Conservation (phyloP, 1,139 yeast genomes). For the Magnusiomyces magnusii region DNA sequence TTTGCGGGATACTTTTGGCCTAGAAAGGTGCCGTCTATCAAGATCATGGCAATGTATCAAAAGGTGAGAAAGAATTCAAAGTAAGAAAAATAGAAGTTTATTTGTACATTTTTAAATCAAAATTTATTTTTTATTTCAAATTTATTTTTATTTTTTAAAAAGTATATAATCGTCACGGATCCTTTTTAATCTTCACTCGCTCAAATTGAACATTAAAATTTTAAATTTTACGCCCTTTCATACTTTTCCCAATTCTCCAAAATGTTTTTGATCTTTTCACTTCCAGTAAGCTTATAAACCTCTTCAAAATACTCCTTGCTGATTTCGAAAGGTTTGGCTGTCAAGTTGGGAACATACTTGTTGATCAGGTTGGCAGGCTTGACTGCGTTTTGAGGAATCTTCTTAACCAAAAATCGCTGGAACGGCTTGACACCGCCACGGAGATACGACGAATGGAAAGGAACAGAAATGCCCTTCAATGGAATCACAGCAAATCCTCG, state of each 20-base stretch:
- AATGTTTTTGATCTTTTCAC: constrained; percentile 83
- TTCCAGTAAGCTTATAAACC: constrained; percentile 83
- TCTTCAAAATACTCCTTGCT: constrained; percentile 96
- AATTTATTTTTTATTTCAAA: too few relatives aligned
- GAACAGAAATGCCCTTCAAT: constrained; percentile 95
- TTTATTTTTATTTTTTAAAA: too few relatives aligned
- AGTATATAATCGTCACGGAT: too few relatives aligned
- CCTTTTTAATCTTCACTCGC: too few relatives aligned
- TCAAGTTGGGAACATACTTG: constrained; percentile 96
- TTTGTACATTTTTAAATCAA: not conserved
- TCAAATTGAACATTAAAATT: too few relatives aligned
- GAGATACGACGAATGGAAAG: constrained; percentile 97
- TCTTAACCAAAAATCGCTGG: constrained; percentile 94
- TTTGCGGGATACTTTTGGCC: constrained; percentile 95
- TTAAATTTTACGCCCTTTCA: constrained; percentile 28
- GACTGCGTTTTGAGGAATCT: constrained; percentile 90
- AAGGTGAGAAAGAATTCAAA: constrained; percentile 32
- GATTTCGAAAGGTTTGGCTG: constrained; percentile 94
- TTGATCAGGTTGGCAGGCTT: constrained; percentile 90
- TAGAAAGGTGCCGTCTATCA: constrained; percentile 62
- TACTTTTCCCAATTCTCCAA: constrained; percentile 94
- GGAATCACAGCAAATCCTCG: constrained; percentile 99
- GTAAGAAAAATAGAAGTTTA: not conserved
- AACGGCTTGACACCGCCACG: constrained; percentile 98
- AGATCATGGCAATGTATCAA: constrained; percentile 78